These are phyloP conservation scores for Sordariomycetes sp. DNA, from an alignment of 2,329 filamentous ascomycete genomes.

Conservation along the genomic window DNA sequence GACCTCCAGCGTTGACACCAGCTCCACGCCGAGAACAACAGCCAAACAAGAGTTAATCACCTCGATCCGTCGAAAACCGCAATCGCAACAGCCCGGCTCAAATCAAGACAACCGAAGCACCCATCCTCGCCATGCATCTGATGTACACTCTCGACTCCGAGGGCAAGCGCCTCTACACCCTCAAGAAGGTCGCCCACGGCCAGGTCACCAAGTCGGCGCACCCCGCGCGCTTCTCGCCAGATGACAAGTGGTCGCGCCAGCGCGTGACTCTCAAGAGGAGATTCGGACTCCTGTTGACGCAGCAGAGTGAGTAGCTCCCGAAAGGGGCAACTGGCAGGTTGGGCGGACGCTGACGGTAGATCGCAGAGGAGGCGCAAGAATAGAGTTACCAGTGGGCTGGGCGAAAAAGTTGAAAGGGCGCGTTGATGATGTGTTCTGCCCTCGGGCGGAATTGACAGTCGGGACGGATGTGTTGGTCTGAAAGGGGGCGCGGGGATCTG, in stretches of 20 bases:
- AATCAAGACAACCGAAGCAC: background rate
- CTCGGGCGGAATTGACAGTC: too few species aligned
- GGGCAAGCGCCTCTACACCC: slow-evolving; percentile 88
- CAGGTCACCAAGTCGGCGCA: slow-evolving; percentile 94
- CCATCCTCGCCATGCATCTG: slow-evolving; percentile 40
- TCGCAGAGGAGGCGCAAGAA: background rate
- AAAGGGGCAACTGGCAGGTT: too few species aligned
- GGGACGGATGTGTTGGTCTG: too few species aligned
- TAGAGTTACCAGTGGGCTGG: too few species aligned
- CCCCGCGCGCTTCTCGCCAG: slow-evolving; percentile 91
- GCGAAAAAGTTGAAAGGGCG: too few species aligned
- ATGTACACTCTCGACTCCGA: slow-evolving; percentile 77
- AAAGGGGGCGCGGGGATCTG: background rate
- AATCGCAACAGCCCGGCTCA: background rate
- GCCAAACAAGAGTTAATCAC: background rate
- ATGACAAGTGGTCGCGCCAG: slow-evolving; percentile 98
- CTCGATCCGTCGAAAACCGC: background rate
- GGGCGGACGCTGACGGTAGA: slow-evolving; percentile 3
- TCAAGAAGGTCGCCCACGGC: slow-evolving; percentile 79
- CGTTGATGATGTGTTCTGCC: too few species aligned
- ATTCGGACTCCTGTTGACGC: slow-evolving; percentile 79
- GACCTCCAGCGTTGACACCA: too few species aligned
- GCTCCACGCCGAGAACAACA: too few species aligned
- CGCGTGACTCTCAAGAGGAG: slow-evolving; percentile 91
- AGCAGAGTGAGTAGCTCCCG: slow-evolving; percentile 49